Conservation (phyloP, 2,329 filamentous ascomycete species). For the Gyromitra esculenta region DNA sequence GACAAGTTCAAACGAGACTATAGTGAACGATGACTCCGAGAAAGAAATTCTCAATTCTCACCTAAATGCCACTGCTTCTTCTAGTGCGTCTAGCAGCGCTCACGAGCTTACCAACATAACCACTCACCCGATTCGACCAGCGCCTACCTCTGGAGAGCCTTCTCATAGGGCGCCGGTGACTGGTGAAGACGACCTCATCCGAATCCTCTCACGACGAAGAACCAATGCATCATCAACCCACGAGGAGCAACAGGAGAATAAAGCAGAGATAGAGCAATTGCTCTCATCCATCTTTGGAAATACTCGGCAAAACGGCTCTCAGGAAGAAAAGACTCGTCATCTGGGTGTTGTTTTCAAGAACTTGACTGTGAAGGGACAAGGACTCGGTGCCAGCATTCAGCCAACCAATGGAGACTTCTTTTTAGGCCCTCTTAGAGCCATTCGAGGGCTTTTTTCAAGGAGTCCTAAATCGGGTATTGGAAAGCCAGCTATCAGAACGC, state of each 20-base stretch:
- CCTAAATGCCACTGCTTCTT: neutral
- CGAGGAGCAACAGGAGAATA: conserved; percentile 34
- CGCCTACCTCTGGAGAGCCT: conserved; percentile 6
- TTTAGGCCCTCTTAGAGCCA: conserved; percentile 63
- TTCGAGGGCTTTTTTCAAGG: conserved; percentile 62
- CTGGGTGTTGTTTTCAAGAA: conserved; percentile 75
- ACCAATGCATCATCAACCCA: conserved; percentile 31
- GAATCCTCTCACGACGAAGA: conserved; percentile 39
- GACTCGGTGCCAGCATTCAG: conserved; percentile 71
- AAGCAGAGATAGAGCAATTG: conserved; percentile 64
- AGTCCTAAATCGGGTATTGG: conserved; percentile 56
- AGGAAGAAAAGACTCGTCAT: conserved; percentile 76
- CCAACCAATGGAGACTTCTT: conserved; percentile 69
- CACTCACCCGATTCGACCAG: conserved; percentile 29
- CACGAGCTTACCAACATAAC: conserved; percentile 13
- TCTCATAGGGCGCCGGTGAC: neutral
- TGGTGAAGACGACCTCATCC: conserved; percentile 39
- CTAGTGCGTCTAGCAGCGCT: conserved; percentile 28
- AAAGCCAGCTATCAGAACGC: conserved; percentile 45
- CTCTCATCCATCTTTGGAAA: conserved; percentile 77
- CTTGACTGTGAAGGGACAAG: conserved; percentile 75
- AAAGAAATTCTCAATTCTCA: conserved; percentile 2
- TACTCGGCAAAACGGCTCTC: conserved; percentile 71
- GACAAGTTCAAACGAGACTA: conserved; percentile 24
- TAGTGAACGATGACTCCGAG: conserved; percentile 17